Percentiles rank a stretch among this genome's conserved stretches.
Conservation (phyloP, 805 yeast species). For the Isabelozyma heimii region DNA sequence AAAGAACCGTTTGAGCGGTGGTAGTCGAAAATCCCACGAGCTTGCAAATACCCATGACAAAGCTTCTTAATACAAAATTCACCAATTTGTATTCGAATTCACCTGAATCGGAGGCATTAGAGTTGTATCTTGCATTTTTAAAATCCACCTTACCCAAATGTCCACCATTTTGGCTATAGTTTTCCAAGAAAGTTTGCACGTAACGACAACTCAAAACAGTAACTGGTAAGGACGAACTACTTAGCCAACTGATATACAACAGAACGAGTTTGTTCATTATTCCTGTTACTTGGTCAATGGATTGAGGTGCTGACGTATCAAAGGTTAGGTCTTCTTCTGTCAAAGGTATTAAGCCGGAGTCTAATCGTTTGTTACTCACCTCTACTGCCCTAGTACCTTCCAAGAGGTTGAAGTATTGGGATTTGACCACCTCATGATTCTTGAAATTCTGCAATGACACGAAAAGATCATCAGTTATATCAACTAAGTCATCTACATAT, state of each 20-base stretch:
- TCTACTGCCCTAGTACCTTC: slow-evolving; percentile 91
- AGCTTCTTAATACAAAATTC: slow-evolving; percentile 50
- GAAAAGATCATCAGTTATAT: slow-evolving; percentile 56
- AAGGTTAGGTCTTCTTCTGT: slow-evolving; percentile 44
- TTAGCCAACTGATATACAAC: slow-evolving; percentile 68
- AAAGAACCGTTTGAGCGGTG: slow-evolving; percentile 57
- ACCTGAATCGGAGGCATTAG: slow-evolving; percentile 2
- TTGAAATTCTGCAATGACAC: slow-evolving; percentile 34
- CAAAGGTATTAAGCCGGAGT: slow-evolving; percentile 66
- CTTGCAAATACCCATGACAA: slow-evolving; percentile 51
- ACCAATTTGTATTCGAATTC: slow-evolving; percentile 28
- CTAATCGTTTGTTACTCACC: slow-evolving; percentile 66
- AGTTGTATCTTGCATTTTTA: slow-evolving; percentile 9
- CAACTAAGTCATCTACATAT: slow-evolving; percentile 27
- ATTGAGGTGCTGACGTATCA: slow-evolving; percentile 38
- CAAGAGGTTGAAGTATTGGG: slow-evolving; percentile 59
- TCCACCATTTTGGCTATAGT: slow-evolving; percentile 20
- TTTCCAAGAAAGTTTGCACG: slow-evolving; percentile 56
- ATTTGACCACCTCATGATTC: slow-evolving; percentile 57
- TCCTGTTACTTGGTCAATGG: slow-evolving; percentile 43
- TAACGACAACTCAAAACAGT: slow-evolving; percentile 75
- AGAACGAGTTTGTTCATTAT: slow-evolving; percentile 54
- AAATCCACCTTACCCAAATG: slow-evolving; percentile 7
- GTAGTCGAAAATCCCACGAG: slow-evolving; percentile 47
- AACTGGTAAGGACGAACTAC: slow-evolving; percentile 70